Conservation (phyloP, 2,329 filamentous ascomycete species). For the Dendrostoma leiphaemia region DNA sequence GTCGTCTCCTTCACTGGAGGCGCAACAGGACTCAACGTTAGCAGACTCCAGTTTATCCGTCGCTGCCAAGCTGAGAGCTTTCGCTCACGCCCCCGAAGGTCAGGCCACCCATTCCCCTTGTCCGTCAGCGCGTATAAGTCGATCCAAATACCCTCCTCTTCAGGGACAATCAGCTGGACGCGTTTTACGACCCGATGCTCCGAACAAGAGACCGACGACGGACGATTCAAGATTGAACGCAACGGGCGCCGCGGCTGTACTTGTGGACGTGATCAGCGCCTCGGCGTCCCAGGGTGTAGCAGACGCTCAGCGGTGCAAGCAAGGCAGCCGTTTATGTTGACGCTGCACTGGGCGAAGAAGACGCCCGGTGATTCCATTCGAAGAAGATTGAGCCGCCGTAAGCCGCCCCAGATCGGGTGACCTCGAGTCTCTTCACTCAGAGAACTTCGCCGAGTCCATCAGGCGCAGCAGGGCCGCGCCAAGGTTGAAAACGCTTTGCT, state of each 20-base stretch:
- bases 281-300: constrained; percentile 12
- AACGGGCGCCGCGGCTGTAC: constrained; percentile 5
- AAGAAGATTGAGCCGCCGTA: neutral
- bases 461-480: constrained; percentile 8
- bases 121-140: constrained; percentile 26
- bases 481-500: constrained; percentile 12
- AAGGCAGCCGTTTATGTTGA: constrained; percentile 12
- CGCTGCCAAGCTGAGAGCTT: constrained; percentile 15
- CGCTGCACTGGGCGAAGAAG: constrained; percentile 1
- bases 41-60: too few relatives aligned
- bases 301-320: constrained; percentile 14
- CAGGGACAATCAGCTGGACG: too few relatives aligned
- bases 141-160: constrained; percentile 22
- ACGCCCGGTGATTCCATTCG: constrained; percentile 9
- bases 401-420: too few relatives aligned
- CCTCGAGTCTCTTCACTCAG: too few relatives aligned
- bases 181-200: constrained; percentile 27
- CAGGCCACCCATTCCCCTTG: constrained; percentile 24
- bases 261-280: neutral
- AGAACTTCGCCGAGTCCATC: constrained; percentile 2
- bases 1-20: constrained; percentile 27
- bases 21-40: constrained; percentile 24
- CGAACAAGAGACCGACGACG: constrained; percentile 20
- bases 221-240: neutral
- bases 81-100: constrained; percentile 25